A percentile compares a stretch with the other conserved stretches of the same genome.
phyloP scores from a whole-genome alignment of 768 basidiomycete species.

The Xerocomus brunneocitrinus region DNA sequence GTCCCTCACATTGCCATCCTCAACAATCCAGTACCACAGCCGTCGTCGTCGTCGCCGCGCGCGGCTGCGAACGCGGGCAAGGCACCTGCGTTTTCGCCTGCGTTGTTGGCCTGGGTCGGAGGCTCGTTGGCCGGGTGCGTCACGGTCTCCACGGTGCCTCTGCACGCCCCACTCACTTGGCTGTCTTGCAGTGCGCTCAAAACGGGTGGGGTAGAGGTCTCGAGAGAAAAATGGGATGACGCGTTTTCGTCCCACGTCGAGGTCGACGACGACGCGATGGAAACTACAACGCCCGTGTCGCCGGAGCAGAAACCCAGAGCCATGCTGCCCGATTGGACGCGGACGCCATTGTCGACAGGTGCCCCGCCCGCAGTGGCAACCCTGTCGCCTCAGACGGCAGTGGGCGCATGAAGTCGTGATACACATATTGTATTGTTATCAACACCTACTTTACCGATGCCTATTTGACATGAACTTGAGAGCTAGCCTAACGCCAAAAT shows the following conservation, averaged over 20 bases:
- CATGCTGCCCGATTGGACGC: slow-evolving; percentile 81
- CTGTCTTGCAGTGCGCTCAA: slow-evolving; percentile 61
- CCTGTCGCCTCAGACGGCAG: slow-evolving; percentile 23
- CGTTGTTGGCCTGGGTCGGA: slow-evolving; percentile 86
- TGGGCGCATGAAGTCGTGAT: slow-evolving; percentile 30
- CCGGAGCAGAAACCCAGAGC: slow-evolving; percentile 33
- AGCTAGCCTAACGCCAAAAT: slow-evolving; percentile 7
- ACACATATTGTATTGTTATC: slow-evolving; percentile 5
- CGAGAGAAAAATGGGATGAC: slow-evolving; percentile 86
- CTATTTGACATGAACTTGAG: slow-evolving; percentile 8
- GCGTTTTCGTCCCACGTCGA: slow-evolving; percentile 40
- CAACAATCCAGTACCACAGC: slow-evolving; percentile 72
- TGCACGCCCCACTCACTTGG: neutral
- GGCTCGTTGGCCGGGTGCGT: slow-evolving; percentile 88
- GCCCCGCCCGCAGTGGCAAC: slow-evolving; percentile 54
- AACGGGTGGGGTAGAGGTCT: slow-evolving; percentile 77
- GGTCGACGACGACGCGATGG: slow-evolving; percentile 38
- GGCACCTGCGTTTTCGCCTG: slow-evolving; percentile 84
- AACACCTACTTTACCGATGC: slow-evolving; percentile 7
- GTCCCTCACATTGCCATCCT: slow-evolving; percentile 72
- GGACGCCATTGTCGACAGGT: slow-evolving; percentile 54
- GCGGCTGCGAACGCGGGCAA: slow-evolving; percentile 67
- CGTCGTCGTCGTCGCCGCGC: slow-evolving; percentile 41
- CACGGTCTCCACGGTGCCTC: neutral
- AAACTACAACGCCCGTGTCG: slow-evolving; percentile 5